Percentiles rank a stretch among this genome's conserved stretches.
These are phyloP conservation scores for Cercospora sojina DNA, from an alignment of 2,329 filamentous ascomycete genomes.

Conservation along the genomic window DNA sequence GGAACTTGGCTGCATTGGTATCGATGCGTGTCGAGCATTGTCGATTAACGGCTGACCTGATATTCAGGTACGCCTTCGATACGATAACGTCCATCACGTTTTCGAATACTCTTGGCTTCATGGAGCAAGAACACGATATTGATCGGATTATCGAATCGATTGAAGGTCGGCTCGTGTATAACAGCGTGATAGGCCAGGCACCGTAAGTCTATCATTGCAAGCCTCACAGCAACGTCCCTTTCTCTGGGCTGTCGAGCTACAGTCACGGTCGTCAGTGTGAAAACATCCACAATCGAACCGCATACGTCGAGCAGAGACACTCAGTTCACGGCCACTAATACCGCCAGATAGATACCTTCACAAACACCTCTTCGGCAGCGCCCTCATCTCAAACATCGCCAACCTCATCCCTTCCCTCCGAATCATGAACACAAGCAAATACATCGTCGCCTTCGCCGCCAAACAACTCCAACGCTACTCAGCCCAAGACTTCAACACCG, in stretches of 20 bases:
- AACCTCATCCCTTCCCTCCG: constrained; percentile 22
- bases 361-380: constrained; percentile 28
- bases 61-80: constrained; percentile 23
- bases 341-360: constrained; percentile 18
- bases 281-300: background rate
- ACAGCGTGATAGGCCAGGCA: constrained; percentile 28
- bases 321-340: background rate
- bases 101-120: constrained; percentile 24
- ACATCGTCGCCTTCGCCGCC: constrained; percentile 30
- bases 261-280: background rate
- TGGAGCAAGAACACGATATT: constrained; percentile 26
- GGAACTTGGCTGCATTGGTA: constrained; percentile 29
- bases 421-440: constrained; percentile 26
- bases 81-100: constrained; percentile 32
- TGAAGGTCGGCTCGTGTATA: constrained; percentile 28
- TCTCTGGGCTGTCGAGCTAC: background rate
- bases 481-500: constrained; percentile 23
- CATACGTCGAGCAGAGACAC: background rate
- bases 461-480: constrained; percentile 24
- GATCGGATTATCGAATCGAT: constrained; percentile 21
- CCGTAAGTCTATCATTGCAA: background rate
- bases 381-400: constrained; percentile 19
- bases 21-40: background rate
- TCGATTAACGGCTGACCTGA: background rate
- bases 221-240: background rate